Evolutionary conservation across 2,329 filamentous ascomycete genomes (phyloP).

Genomic region (Knufia petricola): DNA sequence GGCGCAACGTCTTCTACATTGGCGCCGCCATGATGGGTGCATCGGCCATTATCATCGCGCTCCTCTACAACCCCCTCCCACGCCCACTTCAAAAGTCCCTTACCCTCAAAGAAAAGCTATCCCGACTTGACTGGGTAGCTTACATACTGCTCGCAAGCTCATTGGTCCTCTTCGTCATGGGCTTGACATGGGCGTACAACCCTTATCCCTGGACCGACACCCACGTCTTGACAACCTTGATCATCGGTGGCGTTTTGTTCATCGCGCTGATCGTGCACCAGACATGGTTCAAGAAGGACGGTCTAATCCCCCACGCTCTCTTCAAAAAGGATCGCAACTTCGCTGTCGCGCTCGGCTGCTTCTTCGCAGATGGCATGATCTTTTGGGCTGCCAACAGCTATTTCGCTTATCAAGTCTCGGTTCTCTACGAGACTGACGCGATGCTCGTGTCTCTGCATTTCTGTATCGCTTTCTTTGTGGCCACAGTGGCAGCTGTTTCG

Average conservation of each 20-base stretch:
- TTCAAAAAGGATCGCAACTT: constrained; percentile 48
- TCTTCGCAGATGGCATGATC: constrained; percentile 56
- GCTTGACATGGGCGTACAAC: constrained; percentile 47
- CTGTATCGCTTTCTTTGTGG: constrained; percentile 10
- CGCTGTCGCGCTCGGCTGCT: constrained; percentile 46
- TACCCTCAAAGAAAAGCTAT: constrained; percentile 9
- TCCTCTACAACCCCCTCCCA: constrained; percentile 14
- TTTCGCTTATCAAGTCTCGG: constrained; percentile 10
- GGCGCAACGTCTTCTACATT: constrained; percentile 14
- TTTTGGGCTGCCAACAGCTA: constrained; percentile 42
- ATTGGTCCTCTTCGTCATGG: constrained; percentile 40
- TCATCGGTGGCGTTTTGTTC: constrained; percentile 37
- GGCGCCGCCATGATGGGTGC: constrained; percentile 6
- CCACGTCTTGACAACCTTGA: constrained; percentile 41
- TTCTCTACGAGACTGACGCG: constrained; percentile 10
- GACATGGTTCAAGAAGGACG: constrained; percentile 44
- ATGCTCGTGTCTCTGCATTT: constrained; percentile 10
- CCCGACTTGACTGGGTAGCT: constrained; percentile 12
- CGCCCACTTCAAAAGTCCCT: constrained; percentile 9
- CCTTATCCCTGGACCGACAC: constrained; percentile 44
- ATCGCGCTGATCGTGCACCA: constrained; percentile 42
- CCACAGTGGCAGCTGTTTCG: neutral
- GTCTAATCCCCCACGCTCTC: constrained; percentile 38
- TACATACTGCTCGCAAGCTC: constrained; percentile 7
- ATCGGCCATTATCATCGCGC: neutral